Evolutionary conservation across 1,284 basidiomycete species (phyloP), one percentile per base, ranked within the genome.

Genomic region (Tilletia caries): DNA sequence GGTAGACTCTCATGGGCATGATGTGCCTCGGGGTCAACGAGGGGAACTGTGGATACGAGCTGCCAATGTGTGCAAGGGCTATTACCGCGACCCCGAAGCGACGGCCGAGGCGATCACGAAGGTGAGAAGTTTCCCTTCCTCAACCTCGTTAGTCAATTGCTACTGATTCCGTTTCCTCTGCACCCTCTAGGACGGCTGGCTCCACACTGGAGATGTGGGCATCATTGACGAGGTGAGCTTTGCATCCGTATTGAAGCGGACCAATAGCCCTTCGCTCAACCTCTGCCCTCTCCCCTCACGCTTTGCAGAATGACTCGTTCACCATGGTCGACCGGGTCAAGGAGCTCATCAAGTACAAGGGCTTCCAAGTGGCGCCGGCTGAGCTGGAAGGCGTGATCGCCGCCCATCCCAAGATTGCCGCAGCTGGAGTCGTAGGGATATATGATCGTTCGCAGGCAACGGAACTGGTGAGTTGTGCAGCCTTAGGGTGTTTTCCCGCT

Each of bases 11-110:
- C 89, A 88, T 15, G 87, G 86, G 23, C 69, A 75, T 48, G 76
- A 80, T 41, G 76, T 81, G 6, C 73, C 27, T 86, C 84, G 70
- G 67, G 87, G 87, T 15, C 84, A 89, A 70, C 84, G 87, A 0
- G 93, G 93, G 3, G 93, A 95, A 82, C 79, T 95, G 10, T 93
- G 91, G 90, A 73, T 93, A 5, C 86, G 89, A 66, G 92, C 92
- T 0, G 90, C 91, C 0, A 88, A 85, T 2, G 86, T 93, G 67
- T 93, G 93, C 65, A 83, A 77, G 64, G 86, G 86, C 8, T 88
- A 87, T 76, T 83, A 85, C 75, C 89, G 89, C 78, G 91, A 92
- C 72, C 33, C 33, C 12, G 62, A n/a, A 15, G 62, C 62, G 23
- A 64, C 62, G 34, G 62, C 33, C 12, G 62, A 64, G 33, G 18